Percentiles rank a stretch among this genome's conserved stretches.
These are phyloP conservation scores for Coemansia sp. DNA, from an alignment of 192 early-diverging fungal species.

Conservation along the genomic window DNA sequence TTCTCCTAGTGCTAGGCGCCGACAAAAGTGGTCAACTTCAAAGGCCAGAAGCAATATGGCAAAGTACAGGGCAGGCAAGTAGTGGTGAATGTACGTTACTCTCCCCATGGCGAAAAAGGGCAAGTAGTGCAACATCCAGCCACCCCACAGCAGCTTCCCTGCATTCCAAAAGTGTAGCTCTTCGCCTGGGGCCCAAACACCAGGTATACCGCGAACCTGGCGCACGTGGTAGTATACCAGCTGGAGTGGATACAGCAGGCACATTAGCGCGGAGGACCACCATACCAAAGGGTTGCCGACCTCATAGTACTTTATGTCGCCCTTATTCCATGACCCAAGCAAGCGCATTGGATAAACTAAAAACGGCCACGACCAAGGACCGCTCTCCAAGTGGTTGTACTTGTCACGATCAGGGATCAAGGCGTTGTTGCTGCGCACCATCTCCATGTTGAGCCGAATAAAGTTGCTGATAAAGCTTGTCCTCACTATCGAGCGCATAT, in stretches of 20 bases:
- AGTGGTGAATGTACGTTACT: constrained; percentile 93
- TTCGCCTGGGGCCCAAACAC: constrained; percentile 25
- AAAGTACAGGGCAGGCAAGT: constrained; percentile 85
- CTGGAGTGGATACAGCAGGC: constrained; percentile 34
- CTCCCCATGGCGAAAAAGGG: constrained; percentile 95
- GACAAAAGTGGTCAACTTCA: constrained; percentile 68
- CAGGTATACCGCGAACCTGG: constrained; percentile 33
- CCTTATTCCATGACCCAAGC: constrained; percentile 77
- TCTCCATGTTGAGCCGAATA: constrained; percentile 49
- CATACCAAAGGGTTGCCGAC: constrained; percentile 86
- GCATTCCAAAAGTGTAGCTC: constrained; percentile 60
- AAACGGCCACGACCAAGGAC: constrained; percentile 86
- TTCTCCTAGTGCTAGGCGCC: constrained; percentile 58
- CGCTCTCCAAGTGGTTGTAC: constrained; percentile 56
- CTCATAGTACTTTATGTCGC: constrained; percentile 82
- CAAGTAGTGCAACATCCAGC: constrained; percentile 83
- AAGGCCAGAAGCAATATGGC: constrained; percentile 77
- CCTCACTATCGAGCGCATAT: constrained; percentile 30
- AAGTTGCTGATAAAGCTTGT: constrained; percentile 41
- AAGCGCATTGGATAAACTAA: constrained; percentile 77
- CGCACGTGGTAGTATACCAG: constrained; percentile 20
- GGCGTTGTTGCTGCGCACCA: constrained; percentile 52
- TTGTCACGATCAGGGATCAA: constrained; percentile 51
- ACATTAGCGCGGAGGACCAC: constrained; percentile 65
- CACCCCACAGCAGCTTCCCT: constrained; percentile 79